Evolutionary conservation across 495 filamentous ascomycete genomes (phyloP), one percentile per base, ranked within the genome.

Genomic region (Lindgomyces ingoldianus): DNA sequence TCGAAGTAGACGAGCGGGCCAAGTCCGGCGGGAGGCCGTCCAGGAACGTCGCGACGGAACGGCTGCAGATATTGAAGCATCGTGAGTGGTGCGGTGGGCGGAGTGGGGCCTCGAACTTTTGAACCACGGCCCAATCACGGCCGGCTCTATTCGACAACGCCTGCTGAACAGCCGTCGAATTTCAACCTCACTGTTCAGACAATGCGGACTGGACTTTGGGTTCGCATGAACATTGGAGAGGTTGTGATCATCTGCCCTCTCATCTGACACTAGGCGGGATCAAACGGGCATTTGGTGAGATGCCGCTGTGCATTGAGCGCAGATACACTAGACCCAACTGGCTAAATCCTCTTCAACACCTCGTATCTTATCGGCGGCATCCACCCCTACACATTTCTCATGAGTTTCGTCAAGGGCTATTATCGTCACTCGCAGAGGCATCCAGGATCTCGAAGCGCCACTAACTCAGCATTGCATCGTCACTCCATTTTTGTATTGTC

Each of bases 341-440:
- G 54, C 58, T 61, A 61, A 61, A 61, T 29, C 36, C 48, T 29
- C 59, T 62, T 3, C 19, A 45, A 57, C 39, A 51, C 19, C 59
- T 62, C 59, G 59, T 56, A 63, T 56, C 60, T 63, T 48, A 56
- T 63, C 60, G 49, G 59, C 59, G 47, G 4, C 2, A 33, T 53
- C 12, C 18, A 41, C 27, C 36, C 59, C 57, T 39, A 51, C n/a
- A 30, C 39, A 26, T 56, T 1, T 26, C 16, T 46, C 19, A 26
- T 22, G 55, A 26, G 48, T 47, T n/a, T n/a, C n/a, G n/a, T n/a
- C n/a, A n/a, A n/a, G 9, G n/a, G 6, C 54, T 12, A 21, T 57
- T 41, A 16, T 19, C 33, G 30, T 25, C 19, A 10, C 1, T 18
- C 12, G 18, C 21, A 14, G 24, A 24, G 33, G 9, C 48, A 53